Evolutionary conservation across 2,329 filamentous ascomycete genomes (phyloP).

Genomic region (Chaetomiaceae sp.): DNA sequence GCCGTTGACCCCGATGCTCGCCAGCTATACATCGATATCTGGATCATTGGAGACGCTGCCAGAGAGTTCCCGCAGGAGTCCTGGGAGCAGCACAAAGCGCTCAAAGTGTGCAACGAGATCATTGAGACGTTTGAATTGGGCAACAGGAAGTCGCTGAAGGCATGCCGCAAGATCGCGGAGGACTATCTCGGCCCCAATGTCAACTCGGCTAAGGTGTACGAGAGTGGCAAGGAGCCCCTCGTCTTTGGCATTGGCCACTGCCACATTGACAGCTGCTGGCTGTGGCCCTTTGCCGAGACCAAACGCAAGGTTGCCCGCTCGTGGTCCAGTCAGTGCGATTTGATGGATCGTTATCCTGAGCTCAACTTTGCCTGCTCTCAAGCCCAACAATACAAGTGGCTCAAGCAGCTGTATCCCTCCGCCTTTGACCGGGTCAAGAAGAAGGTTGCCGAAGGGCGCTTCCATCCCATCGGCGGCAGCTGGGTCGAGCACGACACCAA

Average conservation of each 20-base stretch:
- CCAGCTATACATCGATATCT: slow-evolving; percentile 83
- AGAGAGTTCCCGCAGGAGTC: slow-evolving; percentile 84
- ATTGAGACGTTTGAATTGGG: slow-evolving; percentile 85
- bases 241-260: slow-evolving; percentile 92
- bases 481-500: slow-evolving; percentile 99
- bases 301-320: slow-evolving; percentile 93
- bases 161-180: slow-evolving; percentile 75
- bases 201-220: slow-evolving; percentile 79
- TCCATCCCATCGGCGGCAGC: slow-evolving; percentile 92
- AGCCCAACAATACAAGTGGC: slow-evolving; percentile 97
- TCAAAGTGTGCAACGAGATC: slow-evolving; percentile 77
- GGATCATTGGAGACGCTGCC: slow-evolving; percentile 91
- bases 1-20: slow-evolving; percentile 82
- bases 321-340: slow-evolving; percentile 93
- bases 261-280: slow-evolving; percentile 97
- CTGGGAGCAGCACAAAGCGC: slow-evolving; percentile 81
- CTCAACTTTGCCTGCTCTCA: slow-evolving; percentile 88
- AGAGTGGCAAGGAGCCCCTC: slow-evolving; percentile 64
- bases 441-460: slow-evolving; percentile 84
- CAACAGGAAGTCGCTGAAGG: slow-evolving; percentile 68
- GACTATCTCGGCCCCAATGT: slow-evolving; percentile 76
- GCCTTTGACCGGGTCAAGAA: slow-evolving; percentile 85
- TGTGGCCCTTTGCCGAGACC: slow-evolving; percentile 97
- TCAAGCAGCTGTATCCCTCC: slow-evolving; percentile 81
- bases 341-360: slow-evolving; percentile 93